Evolutionary conservation across 78 protist genomes (phyloP).

Genomic region (Dictyostelium citrinum): DNA sequence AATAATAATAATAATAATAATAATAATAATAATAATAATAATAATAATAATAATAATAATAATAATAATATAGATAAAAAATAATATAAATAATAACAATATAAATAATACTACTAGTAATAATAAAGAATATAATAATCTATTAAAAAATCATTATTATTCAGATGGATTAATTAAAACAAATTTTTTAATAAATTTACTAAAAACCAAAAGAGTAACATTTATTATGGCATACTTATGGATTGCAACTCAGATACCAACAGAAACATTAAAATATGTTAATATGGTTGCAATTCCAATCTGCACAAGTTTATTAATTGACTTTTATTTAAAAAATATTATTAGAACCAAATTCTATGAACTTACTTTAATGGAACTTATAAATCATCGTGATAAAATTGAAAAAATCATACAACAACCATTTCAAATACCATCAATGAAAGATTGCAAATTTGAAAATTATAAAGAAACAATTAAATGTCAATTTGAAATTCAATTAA

Average conservation of each 20-base stretch:
- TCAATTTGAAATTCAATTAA: neutral
- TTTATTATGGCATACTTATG: neutral
- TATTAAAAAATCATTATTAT: neutral
- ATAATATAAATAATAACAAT: neutral
- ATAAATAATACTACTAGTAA: neutral
- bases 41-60: neutral
- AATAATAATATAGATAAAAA: neutral
- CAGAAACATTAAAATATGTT: neutral
- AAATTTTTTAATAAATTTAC: neutral
- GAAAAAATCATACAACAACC: neutral
- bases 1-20: neutral
- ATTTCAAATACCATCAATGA: constrained; percentile 8
- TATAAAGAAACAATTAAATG: neutral
- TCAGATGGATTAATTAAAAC: neutral
- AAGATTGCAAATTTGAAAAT: neutral
- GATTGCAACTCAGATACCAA: neutral
- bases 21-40: neutral
- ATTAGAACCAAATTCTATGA: neutral
- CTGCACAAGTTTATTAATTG: neutral
- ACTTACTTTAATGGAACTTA: neutral
- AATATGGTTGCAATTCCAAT: neutral
- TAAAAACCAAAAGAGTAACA: neutral
- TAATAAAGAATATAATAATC: neutral
- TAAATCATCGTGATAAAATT: neutral
- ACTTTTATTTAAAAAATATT: neutral